These are phyloP conservation scores for Boeremia lycopersici DNA, from an alignment of 2,329 filamentous ascomycete species.

Conservation along the genomic window DNA sequence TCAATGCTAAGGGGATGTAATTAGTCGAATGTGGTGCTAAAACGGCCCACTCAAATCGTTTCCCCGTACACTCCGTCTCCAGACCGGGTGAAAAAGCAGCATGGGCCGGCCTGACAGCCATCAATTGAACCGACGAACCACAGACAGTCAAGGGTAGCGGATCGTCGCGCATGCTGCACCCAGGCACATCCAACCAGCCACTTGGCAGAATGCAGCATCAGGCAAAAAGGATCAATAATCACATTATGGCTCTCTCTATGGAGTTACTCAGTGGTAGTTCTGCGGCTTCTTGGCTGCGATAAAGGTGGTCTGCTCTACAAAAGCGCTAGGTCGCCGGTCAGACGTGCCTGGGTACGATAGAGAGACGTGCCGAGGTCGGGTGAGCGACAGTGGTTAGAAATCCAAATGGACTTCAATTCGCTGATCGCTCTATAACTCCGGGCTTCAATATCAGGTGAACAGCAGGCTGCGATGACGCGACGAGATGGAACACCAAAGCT, in stretches of 20 bases:
- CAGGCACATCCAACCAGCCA: too few species aligned
- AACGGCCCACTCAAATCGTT: conserved; percentile 36
- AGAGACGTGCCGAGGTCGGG: conserved; percentile 34
- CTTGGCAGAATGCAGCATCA: too few species aligned
- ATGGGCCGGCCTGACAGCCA: conserved; percentile 30
- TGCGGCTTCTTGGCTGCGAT: too few species aligned
- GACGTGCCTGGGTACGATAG: too few species aligned
- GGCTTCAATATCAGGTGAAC: conserved; percentile 24
- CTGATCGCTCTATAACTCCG: conserved; percentile 12
- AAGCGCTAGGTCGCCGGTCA: too few species aligned
- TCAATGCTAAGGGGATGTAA: conserved; percentile 30
- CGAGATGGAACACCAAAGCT: conserved; percentile 12
- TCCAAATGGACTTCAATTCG: conserved; percentile 27
- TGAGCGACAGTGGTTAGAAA: conserved; percentile 33
- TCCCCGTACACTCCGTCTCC: conserved; percentile 37
- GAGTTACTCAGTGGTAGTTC: too few species aligned
- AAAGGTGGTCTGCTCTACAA: too few species aligned
- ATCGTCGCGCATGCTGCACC: conserved; percentile 31
- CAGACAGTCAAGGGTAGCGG: conserved; percentile 30
- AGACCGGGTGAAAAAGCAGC: conserved; percentile 43
- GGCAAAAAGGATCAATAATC: too few species aligned
- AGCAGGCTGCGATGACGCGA: conserved; percentile 26
- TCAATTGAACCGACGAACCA: conserved; percentile 34
- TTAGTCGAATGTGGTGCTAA: conserved; percentile 39
- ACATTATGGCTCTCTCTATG: too few species aligned